Conservation (phyloP, 1,139 yeast species). For the Kodamaea sp. region DNA sequence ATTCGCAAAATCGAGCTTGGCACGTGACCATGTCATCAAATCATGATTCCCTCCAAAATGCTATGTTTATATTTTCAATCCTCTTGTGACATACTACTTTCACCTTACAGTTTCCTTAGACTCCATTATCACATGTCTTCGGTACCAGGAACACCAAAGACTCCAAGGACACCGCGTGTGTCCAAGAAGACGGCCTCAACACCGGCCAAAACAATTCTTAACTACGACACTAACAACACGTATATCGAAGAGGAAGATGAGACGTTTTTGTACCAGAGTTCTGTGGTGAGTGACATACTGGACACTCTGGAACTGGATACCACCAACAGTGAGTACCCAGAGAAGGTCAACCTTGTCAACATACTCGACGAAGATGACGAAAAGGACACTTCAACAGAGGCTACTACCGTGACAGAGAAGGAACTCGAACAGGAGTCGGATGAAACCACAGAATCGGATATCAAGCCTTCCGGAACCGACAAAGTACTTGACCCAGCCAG, state of each 20-base stretch:
- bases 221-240: constrained; percentile 30
- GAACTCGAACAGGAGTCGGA: not conserved
- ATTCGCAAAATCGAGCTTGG: too few relatives aligned
- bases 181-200: constrained; percentile 8
- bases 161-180: constrained; percentile 17
- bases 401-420: constrained; percentile 9
- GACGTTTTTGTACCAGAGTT: constrained; percentile 32
- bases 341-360: constrained; percentile 13
- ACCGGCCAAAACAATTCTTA: constrained; percentile 22
- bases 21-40: constrained; percentile 1
- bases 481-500: not conserved
- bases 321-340: constrained; percentile 12
- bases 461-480: not conserved
- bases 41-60: too few relatives aligned
- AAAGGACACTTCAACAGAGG: constrained; percentile 11
- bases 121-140: constrained; percentile 14
- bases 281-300: constrained; percentile 17
- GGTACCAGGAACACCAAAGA: constrained; percentile 17
- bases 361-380: constrained; percentile 11
- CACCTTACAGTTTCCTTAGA: too few relatives aligned
- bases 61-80: too few relatives aligned
- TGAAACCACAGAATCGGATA: constrained; percentile 1
- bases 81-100: too few relatives aligned
- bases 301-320: constrained; percentile 9
- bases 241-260: constrained; percentile 43